Evolutionary conservation across 2,329 filamentous ascomycete species (phyloP).

Genomic region (Fusarium decemcellulare): DNA sequence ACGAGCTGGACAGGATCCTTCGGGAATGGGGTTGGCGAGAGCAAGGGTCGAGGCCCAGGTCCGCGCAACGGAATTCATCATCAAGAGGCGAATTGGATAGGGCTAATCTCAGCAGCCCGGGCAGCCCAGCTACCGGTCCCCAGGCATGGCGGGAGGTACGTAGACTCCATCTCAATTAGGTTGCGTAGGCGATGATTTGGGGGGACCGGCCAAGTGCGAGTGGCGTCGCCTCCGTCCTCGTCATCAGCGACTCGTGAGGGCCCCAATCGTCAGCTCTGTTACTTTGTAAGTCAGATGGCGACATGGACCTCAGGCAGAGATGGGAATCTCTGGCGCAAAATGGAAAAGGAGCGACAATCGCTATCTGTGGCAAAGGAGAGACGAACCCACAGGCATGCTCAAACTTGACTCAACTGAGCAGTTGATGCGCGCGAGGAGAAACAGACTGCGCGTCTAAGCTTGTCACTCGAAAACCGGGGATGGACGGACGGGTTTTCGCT

Average conservation of each 20-base stretch:
- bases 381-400: constrained; percentile 3
- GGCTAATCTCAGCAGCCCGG: constrained; percentile 27
- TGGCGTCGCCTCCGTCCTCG: constrained; percentile 36
- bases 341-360: constrained; percentile 38
- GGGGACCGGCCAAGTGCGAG: constrained; percentile 21
- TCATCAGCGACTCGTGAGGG: constrained; percentile 37
- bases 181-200: constrained; percentile 19
- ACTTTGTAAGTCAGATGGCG: constrained; percentile 10
- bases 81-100: constrained; percentile 38
- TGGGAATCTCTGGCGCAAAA: constrained; percentile 32
- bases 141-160: constrained; percentile 21
- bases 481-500: constrained; percentile 19
- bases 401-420: constrained; percentile 28
- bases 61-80: constrained; percentile 42
- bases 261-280: constrained; percentile 27
- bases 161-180: constrained; percentile 16
- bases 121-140: constrained; percentile 1
- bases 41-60: constrained; percentile 29
- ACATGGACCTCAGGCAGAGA: constrained; percentile 17
- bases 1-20: not conserved
- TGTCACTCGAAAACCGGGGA: constrained; percentile 24
- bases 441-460: constrained; percentile 16
- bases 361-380: constrained; percentile 30
- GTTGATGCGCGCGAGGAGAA: constrained; percentile 37
- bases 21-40: constrained; percentile 3